Percentiles rank a stretch among this genome's conserved stretches.
phyloP scores from a whole-genome alignment of 2,329 filamentous ascomycete genomes.

The Cercospora sp. region DNA sequence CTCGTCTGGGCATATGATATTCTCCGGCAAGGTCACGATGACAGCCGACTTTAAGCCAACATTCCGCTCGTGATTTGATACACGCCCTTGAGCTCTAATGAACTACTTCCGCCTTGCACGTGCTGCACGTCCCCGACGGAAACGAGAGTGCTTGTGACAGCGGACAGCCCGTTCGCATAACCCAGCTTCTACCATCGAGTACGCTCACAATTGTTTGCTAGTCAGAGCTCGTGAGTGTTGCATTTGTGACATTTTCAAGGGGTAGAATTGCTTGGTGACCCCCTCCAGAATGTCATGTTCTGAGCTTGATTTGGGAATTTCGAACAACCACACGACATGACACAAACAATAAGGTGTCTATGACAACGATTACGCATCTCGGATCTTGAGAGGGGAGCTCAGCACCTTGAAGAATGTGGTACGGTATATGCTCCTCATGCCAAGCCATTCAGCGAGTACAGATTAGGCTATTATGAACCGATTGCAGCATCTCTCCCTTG shows the following conservation, averaged over 20 bases:
- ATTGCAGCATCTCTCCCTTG: background rate
- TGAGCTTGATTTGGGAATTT: background rate
- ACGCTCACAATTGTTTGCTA: background rate
- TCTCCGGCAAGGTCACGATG: background rate
- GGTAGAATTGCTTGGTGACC: background rate
- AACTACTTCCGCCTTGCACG: background rate
- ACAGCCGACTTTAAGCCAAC: background rate
- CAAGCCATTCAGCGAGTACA: background rate
- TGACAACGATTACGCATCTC: background rate
- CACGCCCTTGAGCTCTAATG: background rate
- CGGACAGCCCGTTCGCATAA: background rate
- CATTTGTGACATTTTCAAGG: background rate
- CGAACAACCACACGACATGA: background rate
- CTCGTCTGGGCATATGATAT: background rate
- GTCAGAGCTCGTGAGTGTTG: background rate
- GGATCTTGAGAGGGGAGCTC: background rate
- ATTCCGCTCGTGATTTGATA: background rate
- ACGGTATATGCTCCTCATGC: conserved; percentile 1
- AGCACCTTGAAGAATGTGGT: background rate
- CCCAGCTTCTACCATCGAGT: background rate
- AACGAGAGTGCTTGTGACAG: background rate
- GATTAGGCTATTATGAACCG: conserved; percentile 1
- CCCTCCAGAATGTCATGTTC: background rate
- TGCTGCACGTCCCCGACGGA: background rate
- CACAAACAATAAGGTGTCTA: background rate